Base-by-base conservation (phyloP, 2,329 filamentous ascomycete species). In the Trichoderma lentiforme region DNA sequence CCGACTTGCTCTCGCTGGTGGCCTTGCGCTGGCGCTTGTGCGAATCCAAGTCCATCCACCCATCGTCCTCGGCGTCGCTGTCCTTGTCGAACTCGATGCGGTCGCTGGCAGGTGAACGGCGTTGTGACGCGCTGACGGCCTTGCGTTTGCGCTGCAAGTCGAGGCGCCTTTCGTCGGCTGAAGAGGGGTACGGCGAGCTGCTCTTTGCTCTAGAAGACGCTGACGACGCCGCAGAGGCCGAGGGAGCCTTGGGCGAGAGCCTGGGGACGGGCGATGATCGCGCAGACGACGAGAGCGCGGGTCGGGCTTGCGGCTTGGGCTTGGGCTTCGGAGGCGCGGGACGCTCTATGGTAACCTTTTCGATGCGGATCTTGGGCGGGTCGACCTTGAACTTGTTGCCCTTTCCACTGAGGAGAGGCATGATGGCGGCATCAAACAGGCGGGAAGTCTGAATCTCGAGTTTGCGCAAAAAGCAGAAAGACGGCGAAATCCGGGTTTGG, bases 101-200 rank as follows among this genome's bases (percentile, higher is more conserved):
- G 56, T 85, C 84, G 72, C 82, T 85, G 14, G 81, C 84, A 3
- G 87, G 85, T 8, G 86, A 87, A n/a, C 76, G 75, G 73, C 80
- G 77, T 58, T 76, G 72, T 43, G 75, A 74, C 14, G 82, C 79
- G 70, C 75, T 77, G 61, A 75, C 14, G 53, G 82, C 81, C 76
- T 87, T 87, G 78, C 86, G 85, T 80, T 88, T 88, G 72, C 85
- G 84, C 51, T 88, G 88, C 71, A 84, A 83, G 28, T 81, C 80
- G 36, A 77, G 73, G 18, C 79, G 77, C 72, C 75, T 78, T 76
- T 83, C 81, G 67, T 82, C 81, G 51, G 81, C 78, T n/a, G 80
- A 83, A 15, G 82, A 83, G 47, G 81, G 81, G 74, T 82, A 82
- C 18, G 83, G 82, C 75, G 82, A 82, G 73, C 81, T 78, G 80